These are phyloP conservation scores for Malassezia psittaci DNA, from an alignment of 1,284 basidiomycete species.

Conservation along the genomic window DNA sequence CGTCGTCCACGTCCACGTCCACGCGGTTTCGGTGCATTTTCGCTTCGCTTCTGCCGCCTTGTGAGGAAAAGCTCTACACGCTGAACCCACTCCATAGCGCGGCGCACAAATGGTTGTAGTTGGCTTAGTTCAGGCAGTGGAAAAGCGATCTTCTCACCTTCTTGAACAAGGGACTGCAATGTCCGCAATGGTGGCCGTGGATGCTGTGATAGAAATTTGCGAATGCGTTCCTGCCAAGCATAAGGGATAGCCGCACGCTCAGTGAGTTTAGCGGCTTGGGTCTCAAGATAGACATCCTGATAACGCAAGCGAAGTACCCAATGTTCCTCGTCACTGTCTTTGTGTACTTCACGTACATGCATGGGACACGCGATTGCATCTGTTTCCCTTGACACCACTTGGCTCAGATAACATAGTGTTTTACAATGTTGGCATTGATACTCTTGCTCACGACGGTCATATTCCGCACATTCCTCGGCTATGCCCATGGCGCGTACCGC, in stretches of 20 bases:
- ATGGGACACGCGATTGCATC: slow-evolving; percentile 69
- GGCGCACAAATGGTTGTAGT: slow-evolving; percentile 66
- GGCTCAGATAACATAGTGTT: slow-evolving; percentile 86
- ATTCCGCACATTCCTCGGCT: slow-evolving; percentile 55
- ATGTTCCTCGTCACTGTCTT: slow-evolving; percentile 54
- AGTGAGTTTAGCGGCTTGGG: slow-evolving; percentile 34
- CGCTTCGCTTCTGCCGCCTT: slow-evolving; percentile 52
- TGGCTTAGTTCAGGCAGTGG: slow-evolving; percentile 62
- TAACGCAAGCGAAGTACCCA: slow-evolving; percentile 68
- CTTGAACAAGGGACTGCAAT: slow-evolving; percentile 65
- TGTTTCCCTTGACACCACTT: slow-evolving; percentile 58
- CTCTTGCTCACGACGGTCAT: slow-evolving; percentile 78
- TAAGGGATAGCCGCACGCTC: slow-evolving; percentile 65
- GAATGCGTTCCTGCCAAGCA: slow-evolving; percentile 65
- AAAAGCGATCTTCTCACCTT: slow-evolving; percentile 74
- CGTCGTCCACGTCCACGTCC: not conserved
- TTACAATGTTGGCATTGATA: slow-evolving; percentile 93
- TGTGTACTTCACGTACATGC: slow-evolving; percentile 69
- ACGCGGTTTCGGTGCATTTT: slow-evolving; percentile 2
- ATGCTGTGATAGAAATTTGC: slow-evolving; percentile 55
- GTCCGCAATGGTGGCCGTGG: slow-evolving; percentile 64
- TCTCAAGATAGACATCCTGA: slow-evolving; percentile 62
- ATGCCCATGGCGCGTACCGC: slow-evolving; percentile 50
- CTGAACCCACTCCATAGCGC: slow-evolving; percentile 72
- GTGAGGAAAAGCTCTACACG: slow-evolving; percentile 51